These are phyloP conservation scores for Chrysosphaeria jannelii DNA, from an alignment of 2,329 filamentous ascomycete genomes.

Conservation along the genomic window DNA sequence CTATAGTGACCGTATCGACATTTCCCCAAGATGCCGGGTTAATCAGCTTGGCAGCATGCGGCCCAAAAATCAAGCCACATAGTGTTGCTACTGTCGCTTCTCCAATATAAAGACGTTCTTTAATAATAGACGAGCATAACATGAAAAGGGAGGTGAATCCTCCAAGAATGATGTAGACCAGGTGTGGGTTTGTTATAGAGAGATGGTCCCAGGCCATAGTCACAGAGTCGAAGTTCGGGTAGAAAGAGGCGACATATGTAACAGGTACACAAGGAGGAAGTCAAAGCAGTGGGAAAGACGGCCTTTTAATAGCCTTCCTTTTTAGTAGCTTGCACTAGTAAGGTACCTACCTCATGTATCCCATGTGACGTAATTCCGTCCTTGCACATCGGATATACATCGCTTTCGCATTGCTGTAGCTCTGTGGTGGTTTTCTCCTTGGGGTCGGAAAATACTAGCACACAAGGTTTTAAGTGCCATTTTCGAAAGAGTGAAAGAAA, in stretches of 20 bases:
- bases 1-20: constrained; percentile 59
- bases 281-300: neutral
- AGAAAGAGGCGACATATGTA: neutral
- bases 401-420: no score
- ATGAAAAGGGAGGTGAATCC: constrained; percentile 97
- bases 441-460: no score
- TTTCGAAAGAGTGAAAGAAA: no score
- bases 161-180: constrained; percentile 95
- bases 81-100: constrained; percentile 85
- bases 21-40: constrained; percentile 51
- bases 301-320: no score
- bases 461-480: no score
- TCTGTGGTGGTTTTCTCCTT: no score
- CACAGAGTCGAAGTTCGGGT: neutral
- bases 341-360: no score
- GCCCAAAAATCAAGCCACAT: constrained; percentile 69
- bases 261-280: neutral
- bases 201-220: constrained; percentile 53
- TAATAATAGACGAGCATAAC: constrained; percentile 92
- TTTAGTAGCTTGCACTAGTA: no score
- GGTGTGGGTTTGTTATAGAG: constrained; percentile 70
- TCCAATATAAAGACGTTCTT: constrained; percentile 94
- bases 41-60: constrained; percentile 56
- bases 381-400: no score
- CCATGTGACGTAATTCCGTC: no score